These are phyloP conservation scores for Auricularia sp. DNA, from an alignment of 768 basidiomycete species.

Conservation along the genomic window DNA sequence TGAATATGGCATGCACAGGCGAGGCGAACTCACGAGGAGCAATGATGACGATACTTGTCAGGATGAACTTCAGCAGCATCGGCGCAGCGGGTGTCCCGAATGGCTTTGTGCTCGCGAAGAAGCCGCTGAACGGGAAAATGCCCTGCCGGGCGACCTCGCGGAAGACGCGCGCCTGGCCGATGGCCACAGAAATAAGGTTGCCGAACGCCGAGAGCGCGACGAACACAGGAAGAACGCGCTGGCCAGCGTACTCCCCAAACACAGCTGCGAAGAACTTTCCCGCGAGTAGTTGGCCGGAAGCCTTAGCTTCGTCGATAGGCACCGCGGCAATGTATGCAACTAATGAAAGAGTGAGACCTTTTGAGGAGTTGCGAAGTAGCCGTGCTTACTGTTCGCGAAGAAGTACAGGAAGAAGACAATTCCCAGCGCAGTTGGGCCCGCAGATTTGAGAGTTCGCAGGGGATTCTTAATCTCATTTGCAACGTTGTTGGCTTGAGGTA, in stretches of 20 bases:
- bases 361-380: background rate
- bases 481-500: conserved; percentile 10
- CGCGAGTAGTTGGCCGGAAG: conserved; percentile 35
- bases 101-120: conserved; percentile 38
- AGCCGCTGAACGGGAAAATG: conserved; percentile 35
- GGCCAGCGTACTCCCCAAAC: conserved; percentile 26
- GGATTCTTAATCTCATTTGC: conserved; percentile 21
- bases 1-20: conserved; percentile 26
- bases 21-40: conserved; percentile 25
- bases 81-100: conserved; percentile 40
- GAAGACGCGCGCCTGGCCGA: conserved; percentile 36
- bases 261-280: conserved; percentile 42
- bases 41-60: conserved; percentile 34
- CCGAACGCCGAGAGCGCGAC: conserved; percentile 3
- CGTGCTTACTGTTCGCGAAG: conserved; percentile 26
- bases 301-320: conserved; percentile 32
- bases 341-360: background rate
- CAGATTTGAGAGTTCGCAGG: conserved; percentile 30
- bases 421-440: conserved; percentile 33
- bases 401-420: conserved; percentile 37
- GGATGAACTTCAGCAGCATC: conserved; percentile 27
- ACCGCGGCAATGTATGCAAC: conserved; percentile 30
- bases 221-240: background rate
- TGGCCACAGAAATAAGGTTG: conserved; percentile 11
- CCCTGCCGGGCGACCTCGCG: conserved; percentile 45